A percentile compares a stretch with the other conserved stretches of the same genome.
Evolutionary conservation across 148 eudicot genomes (phyloP).

Genomic region (Rhododendron ovatum): DNA sequence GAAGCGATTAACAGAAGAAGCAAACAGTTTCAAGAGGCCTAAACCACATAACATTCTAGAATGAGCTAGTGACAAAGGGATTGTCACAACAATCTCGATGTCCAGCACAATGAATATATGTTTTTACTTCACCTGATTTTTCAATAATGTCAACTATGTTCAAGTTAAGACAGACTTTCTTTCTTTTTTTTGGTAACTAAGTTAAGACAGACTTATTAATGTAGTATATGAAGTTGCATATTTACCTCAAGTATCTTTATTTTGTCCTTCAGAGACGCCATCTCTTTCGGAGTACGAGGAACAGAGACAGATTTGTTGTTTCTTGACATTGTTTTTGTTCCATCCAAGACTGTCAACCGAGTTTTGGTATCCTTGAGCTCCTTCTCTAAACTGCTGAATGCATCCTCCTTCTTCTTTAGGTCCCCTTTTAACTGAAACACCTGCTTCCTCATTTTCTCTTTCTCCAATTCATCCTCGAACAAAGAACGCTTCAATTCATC

Average conservation of each 20-base stretch:
- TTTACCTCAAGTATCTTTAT: constrained; percentile 72
- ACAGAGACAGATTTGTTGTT: constrained; percentile 27
- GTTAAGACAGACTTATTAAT: neutral
- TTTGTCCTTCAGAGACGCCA: constrained; percentile 49
- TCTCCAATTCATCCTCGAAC: constrained; percentile 56
- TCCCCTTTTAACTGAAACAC: constrained; percentile 48
- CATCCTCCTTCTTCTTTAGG: constrained; percentile 61
- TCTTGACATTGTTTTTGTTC: constrained; percentile 30
- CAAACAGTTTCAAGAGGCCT: constrained; percentile 1
- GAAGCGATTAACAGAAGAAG: neutral
- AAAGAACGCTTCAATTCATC: constrained; percentile 40
- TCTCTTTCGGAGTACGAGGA: constrained; percentile 45
- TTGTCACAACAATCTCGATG: neutral
- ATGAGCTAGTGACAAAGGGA: neutral
- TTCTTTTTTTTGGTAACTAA: neutral
- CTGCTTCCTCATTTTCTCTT: constrained; percentile 59
- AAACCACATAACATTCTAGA: neutral
- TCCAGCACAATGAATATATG: neutral
- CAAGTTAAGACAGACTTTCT: neutral
- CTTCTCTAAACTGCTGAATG: constrained; percentile 49
- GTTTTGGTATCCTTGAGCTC: constrained; percentile 47
- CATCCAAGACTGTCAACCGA: constrained; percentile 29
- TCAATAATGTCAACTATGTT: neutral
- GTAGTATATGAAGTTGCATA: neutral
- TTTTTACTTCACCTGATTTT: neutral